phyloP scores from a whole-genome alignment of 1,284 basidiomycete genomes.

The Cerrena zonata region DNA sequence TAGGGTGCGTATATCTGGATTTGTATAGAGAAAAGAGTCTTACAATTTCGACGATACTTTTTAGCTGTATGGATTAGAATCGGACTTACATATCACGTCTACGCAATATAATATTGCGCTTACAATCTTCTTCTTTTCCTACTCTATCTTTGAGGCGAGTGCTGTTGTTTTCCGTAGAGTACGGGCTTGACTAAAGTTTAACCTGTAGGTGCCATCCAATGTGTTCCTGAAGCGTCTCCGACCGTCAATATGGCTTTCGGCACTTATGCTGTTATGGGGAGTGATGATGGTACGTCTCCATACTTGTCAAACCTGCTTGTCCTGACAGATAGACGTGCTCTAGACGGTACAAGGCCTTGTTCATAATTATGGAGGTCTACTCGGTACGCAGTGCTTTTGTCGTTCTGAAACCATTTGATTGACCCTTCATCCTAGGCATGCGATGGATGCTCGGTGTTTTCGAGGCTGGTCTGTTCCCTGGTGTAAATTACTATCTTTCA shows the following conservation, averaged over 20 bases:
- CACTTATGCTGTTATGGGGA: constrained; percentile 64
- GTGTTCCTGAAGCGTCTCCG: constrained; percentile 67
- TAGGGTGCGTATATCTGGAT: constrained; percentile 37
- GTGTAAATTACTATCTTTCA: constrained; percentile 65
- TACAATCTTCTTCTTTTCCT: constrained; percentile 63
- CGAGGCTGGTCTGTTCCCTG: constrained; percentile 67
- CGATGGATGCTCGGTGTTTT: constrained; percentile 63
- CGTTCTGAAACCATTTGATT: background rate
- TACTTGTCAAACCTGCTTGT: background rate
- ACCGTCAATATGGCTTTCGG: constrained; percentile 61
- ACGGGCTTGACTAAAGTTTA: too few relatives aligned
- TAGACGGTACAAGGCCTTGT: constrained; percentile 67
- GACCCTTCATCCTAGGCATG: constrained; percentile 37
- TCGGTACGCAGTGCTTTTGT: constrained; percentile 39
- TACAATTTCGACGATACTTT: too few relatives aligned
- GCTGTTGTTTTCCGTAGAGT: background rate
- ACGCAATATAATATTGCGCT: constrained; percentile 60
- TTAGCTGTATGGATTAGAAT: constrained; percentile 53
- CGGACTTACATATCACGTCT: constrained; percentile 51
- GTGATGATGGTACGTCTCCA: constrained; percentile 53
- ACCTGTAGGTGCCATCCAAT: constrained; percentile 55
- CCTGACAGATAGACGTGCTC: background rate
- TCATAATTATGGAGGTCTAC: constrained; percentile 55
- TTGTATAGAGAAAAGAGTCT: too few relatives aligned
- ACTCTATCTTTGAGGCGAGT: constrained; percentile 53